phyloP scores from a whole-genome alignment of 176 grass and related monocot genomes.

The Oryza brachyantha region DNA sequence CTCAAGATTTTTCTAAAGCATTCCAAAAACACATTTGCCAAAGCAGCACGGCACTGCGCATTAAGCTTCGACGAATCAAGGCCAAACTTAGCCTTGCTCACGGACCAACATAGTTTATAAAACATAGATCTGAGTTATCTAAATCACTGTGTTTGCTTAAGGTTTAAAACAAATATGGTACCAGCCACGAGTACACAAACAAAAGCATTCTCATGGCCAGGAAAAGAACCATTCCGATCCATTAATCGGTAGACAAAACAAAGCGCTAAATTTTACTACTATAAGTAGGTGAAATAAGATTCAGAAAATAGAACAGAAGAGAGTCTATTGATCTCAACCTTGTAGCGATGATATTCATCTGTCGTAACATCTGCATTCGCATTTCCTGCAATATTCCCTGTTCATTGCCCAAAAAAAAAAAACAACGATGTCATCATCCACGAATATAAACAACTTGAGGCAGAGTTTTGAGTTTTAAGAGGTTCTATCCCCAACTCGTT shows the following conservation, averaged over 20 bases:
- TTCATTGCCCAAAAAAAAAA: neutral
- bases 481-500: neutral
- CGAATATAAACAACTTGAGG: neutral
- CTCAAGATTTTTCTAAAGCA: neutral
- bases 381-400: constrained; percentile 50
- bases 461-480: neutral
- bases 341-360: constrained; percentile 69
- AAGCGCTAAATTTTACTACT: neutral
- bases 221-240: constrained; percentile 16
- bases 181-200: neutral
- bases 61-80: neutral
- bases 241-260: neutral
- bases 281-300: neutral
- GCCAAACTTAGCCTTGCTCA: constrained; percentile 13
- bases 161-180: neutral
- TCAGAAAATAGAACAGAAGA: neutral
- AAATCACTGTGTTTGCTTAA: neutral
- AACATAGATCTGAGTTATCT: neutral
- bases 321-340: constrained; percentile 18
- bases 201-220: neutral
- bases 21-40: neutral
- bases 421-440: neutral
- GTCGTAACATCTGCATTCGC: constrained; percentile 59
- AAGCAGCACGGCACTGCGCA: neutral
- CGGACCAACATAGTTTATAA: neutral